Evolutionary conservation across 441 rosid genomes (phyloP).

Genomic region (Croton laevigatus): DNA sequence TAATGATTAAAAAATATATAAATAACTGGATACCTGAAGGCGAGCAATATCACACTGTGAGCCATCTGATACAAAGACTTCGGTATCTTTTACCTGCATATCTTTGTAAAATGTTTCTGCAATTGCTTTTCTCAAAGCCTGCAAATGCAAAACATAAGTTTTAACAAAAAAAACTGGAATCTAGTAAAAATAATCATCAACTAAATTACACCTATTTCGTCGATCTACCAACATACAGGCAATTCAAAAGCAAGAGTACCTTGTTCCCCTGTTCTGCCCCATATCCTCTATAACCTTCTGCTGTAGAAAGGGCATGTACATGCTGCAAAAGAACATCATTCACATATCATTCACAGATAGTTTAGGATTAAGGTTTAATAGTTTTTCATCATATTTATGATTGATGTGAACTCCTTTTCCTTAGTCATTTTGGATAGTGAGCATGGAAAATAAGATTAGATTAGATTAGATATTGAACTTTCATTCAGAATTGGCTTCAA

Average conservation of each 20-base stretch:
- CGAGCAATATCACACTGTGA: constrained; percentile 84
- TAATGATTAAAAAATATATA: neutral
- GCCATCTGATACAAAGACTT: constrained; percentile 86
- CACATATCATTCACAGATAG: neutral
- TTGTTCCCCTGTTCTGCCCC: constrained; percentile 66
- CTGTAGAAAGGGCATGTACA: constrained; percentile 54
- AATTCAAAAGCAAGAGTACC: constrained; percentile 25
- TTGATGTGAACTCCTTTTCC: too few relatives aligned
- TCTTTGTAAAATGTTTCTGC: constrained; percentile 57
- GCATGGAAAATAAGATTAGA: too few relatives aligned
- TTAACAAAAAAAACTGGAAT: neutral
- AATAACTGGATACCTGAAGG: constrained; percentile 47
- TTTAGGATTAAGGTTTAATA: too few relatives aligned
- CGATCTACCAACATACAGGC: neutral
- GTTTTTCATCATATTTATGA: too few relatives aligned
- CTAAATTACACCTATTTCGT: too few relatives aligned
- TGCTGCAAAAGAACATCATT: constrained; percentile 31
- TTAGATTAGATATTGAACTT: too few relatives aligned
- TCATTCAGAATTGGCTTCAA: neutral
- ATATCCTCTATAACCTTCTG: constrained; percentile 50
- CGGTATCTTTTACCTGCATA: constrained; percentile 42
- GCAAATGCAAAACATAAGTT: constrained; percentile 12
- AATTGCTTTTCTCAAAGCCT: constrained; percentile 63
- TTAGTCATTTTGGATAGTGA: too few relatives aligned
- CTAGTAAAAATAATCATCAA: too few relatives aligned